phyloP scores from a whole-genome alignment of 2,329 filamentous ascomycete genomes.

The Aspergillus sp. region DNA sequence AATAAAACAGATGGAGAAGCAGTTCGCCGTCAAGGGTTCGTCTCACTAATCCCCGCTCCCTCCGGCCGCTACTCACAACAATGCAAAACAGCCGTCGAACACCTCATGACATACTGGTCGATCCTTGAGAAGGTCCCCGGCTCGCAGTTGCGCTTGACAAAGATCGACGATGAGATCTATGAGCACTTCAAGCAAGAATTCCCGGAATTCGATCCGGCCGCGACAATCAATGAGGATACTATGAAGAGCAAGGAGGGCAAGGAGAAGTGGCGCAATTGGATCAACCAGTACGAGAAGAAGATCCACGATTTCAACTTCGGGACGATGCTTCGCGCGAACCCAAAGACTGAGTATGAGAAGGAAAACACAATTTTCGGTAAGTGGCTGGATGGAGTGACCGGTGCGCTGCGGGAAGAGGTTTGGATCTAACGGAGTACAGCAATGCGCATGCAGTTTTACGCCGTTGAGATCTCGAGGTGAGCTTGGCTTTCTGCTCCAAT shows the following conservation, averaged over 20 bases:
- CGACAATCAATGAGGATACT: constrained; percentile 79
- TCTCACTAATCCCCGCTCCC: neutral
- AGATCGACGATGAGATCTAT: constrained; percentile 92
- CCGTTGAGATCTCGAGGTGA: constrained; percentile 70
- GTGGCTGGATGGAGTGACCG: constrained; percentile 19
- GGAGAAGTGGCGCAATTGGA: constrained; percentile 90
- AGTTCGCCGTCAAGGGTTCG: constrained; percentile 92
- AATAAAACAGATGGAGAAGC: constrained; percentile 81
- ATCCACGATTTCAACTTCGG: constrained; percentile 99
- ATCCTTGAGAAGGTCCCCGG: constrained; percentile 90
- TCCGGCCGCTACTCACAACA: constrained; percentile 11
- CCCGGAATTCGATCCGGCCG: constrained; percentile 84
- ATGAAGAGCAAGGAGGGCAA: constrained; percentile 99
- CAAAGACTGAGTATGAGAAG: constrained; percentile 81
- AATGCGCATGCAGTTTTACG: constrained; percentile 81
- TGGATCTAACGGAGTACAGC: constrained; percentile 33
- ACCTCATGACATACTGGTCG: constrained; percentile 95
- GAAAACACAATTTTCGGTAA: constrained; percentile 88
- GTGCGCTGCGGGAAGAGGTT: neutral
- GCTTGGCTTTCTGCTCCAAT: constrained; percentile 19
- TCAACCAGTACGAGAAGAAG: constrained; percentile 90
- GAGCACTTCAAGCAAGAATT: constrained; percentile 85
- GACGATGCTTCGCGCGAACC: constrained; percentile 79
- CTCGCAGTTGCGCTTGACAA: constrained; percentile 85
- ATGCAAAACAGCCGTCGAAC: constrained; percentile 67